Conservation (phyloP, 2,329 filamentous ascomycete species). For the Cadophora sp. region DNA sequence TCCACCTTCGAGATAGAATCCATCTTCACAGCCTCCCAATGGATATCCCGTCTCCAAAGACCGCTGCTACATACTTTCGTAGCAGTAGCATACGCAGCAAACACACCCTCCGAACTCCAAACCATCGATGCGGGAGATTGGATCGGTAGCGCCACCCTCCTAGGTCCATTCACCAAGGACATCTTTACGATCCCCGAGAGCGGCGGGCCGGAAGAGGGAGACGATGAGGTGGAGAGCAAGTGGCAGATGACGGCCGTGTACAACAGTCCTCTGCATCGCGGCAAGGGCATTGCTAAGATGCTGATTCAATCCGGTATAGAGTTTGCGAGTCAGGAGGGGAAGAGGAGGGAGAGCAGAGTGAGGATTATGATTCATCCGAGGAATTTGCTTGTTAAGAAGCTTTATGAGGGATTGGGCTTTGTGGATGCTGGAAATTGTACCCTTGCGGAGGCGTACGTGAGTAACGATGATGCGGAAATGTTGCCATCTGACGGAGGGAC, state of each 20-base stretch:
- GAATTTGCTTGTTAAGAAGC: constrained; percentile 39
- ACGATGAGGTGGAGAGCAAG: constrained; percentile 41
- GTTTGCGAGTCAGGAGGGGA: constrained; percentile 33
- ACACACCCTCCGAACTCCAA: constrained; percentile 27
- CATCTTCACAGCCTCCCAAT: constrained; percentile 37
- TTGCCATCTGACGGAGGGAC: constrained; percentile 39
- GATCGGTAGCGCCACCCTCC: constrained; percentile 45
- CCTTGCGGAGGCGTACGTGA: constrained; percentile 43
- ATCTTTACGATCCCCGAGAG: constrained; percentile 41
- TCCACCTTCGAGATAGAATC: constrained; percentile 45
- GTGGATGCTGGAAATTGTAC: constrained; percentile 41
- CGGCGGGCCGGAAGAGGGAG: constrained; percentile 34
- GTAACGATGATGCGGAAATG: constrained; percentile 44
- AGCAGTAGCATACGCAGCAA: constrained; percentile 38
- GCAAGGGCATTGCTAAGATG: constrained; percentile 38
- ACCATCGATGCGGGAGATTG: constrained; percentile 40
- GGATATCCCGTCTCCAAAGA: constrained; percentile 40
- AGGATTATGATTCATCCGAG: constrained; percentile 44
- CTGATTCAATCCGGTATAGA: constrained; percentile 33
- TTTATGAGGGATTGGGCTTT: constrained; percentile 45
- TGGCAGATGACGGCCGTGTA: constrained; percentile 42
- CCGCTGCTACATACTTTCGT: constrained; percentile 43
- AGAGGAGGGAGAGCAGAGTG: constrained; percentile 31
- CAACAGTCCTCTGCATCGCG: constrained; percentile 32
- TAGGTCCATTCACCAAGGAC: constrained; percentile 40